These are phyloP conservation scores for Aspergillus hortae DNA, from an alignment of 2,329 filamentous ascomycete genomes.

Conservation along the genomic window DNA sequence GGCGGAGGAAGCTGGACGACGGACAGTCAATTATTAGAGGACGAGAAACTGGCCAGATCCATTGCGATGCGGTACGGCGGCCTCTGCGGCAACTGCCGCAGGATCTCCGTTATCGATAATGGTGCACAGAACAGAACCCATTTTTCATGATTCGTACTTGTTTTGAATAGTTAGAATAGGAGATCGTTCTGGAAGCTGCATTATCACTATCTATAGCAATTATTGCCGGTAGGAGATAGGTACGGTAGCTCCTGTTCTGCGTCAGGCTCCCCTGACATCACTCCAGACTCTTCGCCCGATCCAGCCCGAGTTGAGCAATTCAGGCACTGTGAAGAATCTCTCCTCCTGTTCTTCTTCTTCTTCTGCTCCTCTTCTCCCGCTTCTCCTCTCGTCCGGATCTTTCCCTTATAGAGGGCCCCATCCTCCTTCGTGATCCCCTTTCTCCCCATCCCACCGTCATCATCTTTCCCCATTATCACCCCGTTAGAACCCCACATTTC, in stretches of 20 bases:
- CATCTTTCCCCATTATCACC: neutral
- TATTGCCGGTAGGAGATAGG: no score
- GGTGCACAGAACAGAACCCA: no score
- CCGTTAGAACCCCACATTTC: neutral
- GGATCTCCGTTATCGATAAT: slow-evolving; percentile 14
- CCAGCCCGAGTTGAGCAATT: neutral
- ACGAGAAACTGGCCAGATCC: slow-evolving; percentile 9
- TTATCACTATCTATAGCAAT: no score
- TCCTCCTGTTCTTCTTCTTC: neutral
- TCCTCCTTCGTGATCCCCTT: neutral
- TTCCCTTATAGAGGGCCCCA: neutral
- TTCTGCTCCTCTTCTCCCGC: neutral
- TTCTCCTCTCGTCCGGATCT: neutral
- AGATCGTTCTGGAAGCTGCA: no score
- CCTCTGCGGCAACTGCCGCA: slow-evolving; percentile 30
- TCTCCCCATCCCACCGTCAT: neutral
- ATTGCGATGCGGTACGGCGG: slow-evolving; percentile 18
- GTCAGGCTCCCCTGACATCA: neutral
- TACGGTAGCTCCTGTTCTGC: neutral
- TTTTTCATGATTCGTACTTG: no score
- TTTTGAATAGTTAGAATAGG: no score
- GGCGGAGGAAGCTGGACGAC: neutral
- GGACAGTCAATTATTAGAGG: neutral
- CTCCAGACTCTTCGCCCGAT: neutral
- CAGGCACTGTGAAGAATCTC: neutral